phyloP scores from a whole-genome alignment of 352 stramenopile genomes.

The Detonula confervacea region DNA sequence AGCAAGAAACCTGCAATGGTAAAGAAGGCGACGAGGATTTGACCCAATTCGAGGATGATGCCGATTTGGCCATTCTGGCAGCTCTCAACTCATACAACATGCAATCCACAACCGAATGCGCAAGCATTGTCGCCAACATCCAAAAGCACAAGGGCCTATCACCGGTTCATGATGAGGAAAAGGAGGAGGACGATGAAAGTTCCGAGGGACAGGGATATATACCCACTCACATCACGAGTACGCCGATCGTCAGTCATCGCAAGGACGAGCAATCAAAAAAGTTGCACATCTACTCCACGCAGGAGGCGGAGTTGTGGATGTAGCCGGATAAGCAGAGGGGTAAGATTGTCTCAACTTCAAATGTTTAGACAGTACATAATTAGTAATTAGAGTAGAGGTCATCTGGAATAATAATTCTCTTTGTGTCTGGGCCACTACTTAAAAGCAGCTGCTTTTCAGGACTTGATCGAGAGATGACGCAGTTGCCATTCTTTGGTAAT shows the following conservation, averaged over 20 bases:
- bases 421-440: neutral
- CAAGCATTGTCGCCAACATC: neutral
- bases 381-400: no score
- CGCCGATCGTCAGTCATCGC: neutral
- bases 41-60: conserved; percentile 57
- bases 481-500: conserved; percentile 15
- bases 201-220: no score
- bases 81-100: conserved; percentile 38
- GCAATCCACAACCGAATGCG: neutral
- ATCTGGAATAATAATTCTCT: no score
- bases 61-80: conserved; percentile 48
- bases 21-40: conserved; percentile 14
- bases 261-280: neutral
- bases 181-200: no score
- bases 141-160: neutral
- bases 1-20: neutral
- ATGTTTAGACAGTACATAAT: no score
- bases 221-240: neutral
- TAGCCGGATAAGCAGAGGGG: no score
- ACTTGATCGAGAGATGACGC: neutral
- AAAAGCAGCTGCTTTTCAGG: neutral
- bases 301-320: no score
- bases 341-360: no score
- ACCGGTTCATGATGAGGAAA: neutral
- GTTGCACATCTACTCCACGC: no score